phyloP scores from a whole-genome alignment of 257 asterid species.

The Fraxinus excelsior region DNA sequence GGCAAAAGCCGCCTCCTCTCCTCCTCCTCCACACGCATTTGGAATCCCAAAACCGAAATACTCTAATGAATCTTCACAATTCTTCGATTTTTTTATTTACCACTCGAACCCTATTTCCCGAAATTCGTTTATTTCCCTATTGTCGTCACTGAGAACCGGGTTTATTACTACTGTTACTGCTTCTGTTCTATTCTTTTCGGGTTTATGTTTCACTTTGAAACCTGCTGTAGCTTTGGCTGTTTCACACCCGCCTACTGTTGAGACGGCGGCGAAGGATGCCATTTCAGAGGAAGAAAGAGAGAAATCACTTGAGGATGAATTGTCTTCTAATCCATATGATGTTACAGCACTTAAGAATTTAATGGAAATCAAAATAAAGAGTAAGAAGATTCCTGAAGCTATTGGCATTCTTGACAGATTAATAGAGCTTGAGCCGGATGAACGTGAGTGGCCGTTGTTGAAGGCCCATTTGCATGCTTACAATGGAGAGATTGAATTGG shows the following conservation, averaged over 20 bases:
- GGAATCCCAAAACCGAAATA: conserved; percentile 16
- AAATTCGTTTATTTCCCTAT: conserved; percentile 15
- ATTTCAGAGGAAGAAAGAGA: conserved; percentile 45
- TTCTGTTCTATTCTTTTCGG: conserved; percentile 45
- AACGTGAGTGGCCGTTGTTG: conserved; percentile 81
- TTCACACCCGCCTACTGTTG: conserved; percentile 33
- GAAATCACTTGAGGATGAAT: conserved; percentile 43
- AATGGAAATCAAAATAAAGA: conserved; percentile 75
- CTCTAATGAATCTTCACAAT: conserved; percentile 3
- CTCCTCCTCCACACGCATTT: conserved; percentile 1
- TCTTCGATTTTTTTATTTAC: neutral
- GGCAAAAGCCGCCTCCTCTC: conserved; percentile 33
- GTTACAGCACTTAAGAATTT: conserved; percentile 46
- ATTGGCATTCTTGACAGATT: conserved; percentile 53
- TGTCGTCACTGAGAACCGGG: conserved; percentile 42
- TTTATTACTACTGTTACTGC: conserved; percentile 48
- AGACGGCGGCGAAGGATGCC: conserved; percentile 33
- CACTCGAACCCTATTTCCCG: neutral
- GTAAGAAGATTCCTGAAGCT: conserved; percentile 57
- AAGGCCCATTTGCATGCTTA: conserved; percentile 65
- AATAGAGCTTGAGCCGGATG: conserved; percentile 69
- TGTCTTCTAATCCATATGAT: conserved; percentile 58
- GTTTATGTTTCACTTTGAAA: conserved; percentile 26
- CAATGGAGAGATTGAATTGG: conserved; percentile 56
- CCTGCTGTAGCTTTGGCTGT: conserved; percentile 35